Evolutionary conservation across 2,329 filamentous ascomycete species (phyloP), one percentile per base, ranked within the genome.

Genomic region (Chrysoporthe puriensis): DNA sequence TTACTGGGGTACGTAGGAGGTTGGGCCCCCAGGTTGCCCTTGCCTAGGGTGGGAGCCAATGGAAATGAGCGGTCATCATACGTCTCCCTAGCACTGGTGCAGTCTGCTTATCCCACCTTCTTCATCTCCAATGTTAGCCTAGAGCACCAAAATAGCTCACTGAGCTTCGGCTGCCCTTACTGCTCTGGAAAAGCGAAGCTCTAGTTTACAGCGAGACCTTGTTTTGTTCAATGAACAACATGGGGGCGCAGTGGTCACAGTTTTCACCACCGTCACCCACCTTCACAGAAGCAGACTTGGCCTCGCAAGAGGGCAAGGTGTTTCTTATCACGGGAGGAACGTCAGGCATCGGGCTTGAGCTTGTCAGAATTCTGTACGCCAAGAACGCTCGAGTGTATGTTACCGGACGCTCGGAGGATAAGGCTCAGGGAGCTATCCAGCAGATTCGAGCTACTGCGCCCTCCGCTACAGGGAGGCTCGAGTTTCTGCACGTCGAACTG

Each of bases 301-400:
- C 6, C 14, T 16, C 16, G 42, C 66, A 56, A 6, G 56, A 36
- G 13, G 66, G 63, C 9, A 68, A 62, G 13, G 48, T 63, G 63
- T 71, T 67, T 42, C 80, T 86, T 62, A 78, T 86, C 8, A 86
- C 84, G 34, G 69, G 69, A 32, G 64, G 43, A n/a, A 42, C 16
- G 14, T 62, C 65, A 16, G 69, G 69, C 6, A 76, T 84, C 6
- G 84, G 84, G 14, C 76, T 79, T 50, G 82, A 85, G 70, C 76
- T 86, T 7, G 75, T 74, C 59, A 79, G 79, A 54, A 81, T 86
- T 9, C 77, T 87, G 14, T 87, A 86, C 73, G 71, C 74, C 3
- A 78, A 77, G 18, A 81, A 83, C 62, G 83, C 75, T 32, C 84
- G 77, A 4, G 80, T 86, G 26, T 86, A 85, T 71, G 72, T 86